A percentile compares a stretch with the other conserved stretches of the same genome.
These are phyloP conservation scores for Vishniacozyma victoriae DNA, from an alignment of 768 basidiomycete species.

Conservation along the genomic window DNA sequence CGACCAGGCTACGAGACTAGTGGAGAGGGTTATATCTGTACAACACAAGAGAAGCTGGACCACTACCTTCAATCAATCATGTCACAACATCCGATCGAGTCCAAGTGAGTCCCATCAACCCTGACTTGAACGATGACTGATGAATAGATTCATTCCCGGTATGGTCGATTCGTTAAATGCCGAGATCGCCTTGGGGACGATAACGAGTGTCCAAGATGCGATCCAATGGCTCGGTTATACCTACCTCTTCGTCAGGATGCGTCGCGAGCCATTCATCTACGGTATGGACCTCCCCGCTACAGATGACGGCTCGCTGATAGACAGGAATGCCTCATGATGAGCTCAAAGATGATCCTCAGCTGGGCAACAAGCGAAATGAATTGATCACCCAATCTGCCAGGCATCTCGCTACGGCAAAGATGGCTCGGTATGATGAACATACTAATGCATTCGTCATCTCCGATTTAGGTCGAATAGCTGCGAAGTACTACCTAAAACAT, in stretches of 20 bases:
- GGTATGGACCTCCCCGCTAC: constrained; percentile 51
- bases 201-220: constrained; percentile 75
- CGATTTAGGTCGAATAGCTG: constrained; percentile 92
- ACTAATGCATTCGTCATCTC: constrained; percentile 63
- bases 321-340: constrained; percentile 70
- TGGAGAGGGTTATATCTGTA: constrained; percentile 95
- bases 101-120: constrained; percentile 57
- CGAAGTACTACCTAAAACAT: constrained; percentile 89
- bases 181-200: constrained; percentile 90
- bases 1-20: constrained; percentile 61
- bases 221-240: constrained; percentile 95
- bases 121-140: not conserved
- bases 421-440: constrained; percentile 69
- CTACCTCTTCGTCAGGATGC: constrained; percentile 88
- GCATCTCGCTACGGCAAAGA: constrained; percentile 62
- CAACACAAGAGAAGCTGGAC: constrained; percentile 81
- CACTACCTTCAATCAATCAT: constrained; percentile 85
- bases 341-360: constrained; percentile 62
- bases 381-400: constrained; percentile 64
- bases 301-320: constrained; percentile 16
- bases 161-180: constrained; percentile 90
- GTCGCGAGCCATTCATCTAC: constrained; percentile 79
- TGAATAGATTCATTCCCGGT: constrained; percentile 63
- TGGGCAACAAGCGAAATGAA: constrained; percentile 63
- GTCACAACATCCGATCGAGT: constrained; percentile 92